Base-by-base conservation (phyloP, 2,329 filamentous ascomycete genomes). In the Zymoseptoria crescenta region DNA sequence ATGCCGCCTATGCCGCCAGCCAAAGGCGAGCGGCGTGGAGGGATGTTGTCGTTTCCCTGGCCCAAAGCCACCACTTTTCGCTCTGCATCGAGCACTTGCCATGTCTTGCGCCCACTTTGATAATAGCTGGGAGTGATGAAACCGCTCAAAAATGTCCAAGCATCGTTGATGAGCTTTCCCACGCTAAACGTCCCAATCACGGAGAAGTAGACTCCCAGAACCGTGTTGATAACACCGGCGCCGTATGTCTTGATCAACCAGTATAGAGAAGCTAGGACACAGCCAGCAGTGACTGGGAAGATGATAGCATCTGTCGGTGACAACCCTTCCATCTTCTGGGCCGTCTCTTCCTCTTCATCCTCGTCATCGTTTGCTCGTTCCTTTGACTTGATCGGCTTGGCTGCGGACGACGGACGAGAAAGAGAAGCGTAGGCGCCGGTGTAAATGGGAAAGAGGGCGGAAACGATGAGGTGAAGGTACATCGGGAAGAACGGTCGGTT, bases 211-310 rank as follows among this genome's bases (percentile, higher is more conserved):
- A 82, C 85, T 48, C 89, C 87, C 21, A 97, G 77, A 48, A 95
- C 82, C 74, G 87, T 89, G 77, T 93, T 96, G 68, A 97, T 76
- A 21, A 95, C 77, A 9, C 85, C 80, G 0, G 91, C 87, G 68
- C 96, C 89, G 57, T 96, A 83, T 82, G 87, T 94, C 72, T 95
- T 91, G 70, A 97, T 91, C 60, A 96, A 79, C 67, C 92, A 87
- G 77, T 97, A 97, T 10, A 97, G 79, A 4, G 85, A 85, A 49
- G 85, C 81, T 8, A 97, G 82, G 1, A 87, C 84, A 8, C 79
- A 69, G 1, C 86, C 90, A 5, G 91, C 92, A 57, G 91, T 78
- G 30, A 96, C 66, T 1, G 93, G 94, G 63, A 96, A 89, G 67
- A 95, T 74, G 65, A 97, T 83, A 53, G 91, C 93, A 73, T 97